Base-by-base conservation (phyloP, 129 eudicot genomes). In the Artemisia annua region DNA sequence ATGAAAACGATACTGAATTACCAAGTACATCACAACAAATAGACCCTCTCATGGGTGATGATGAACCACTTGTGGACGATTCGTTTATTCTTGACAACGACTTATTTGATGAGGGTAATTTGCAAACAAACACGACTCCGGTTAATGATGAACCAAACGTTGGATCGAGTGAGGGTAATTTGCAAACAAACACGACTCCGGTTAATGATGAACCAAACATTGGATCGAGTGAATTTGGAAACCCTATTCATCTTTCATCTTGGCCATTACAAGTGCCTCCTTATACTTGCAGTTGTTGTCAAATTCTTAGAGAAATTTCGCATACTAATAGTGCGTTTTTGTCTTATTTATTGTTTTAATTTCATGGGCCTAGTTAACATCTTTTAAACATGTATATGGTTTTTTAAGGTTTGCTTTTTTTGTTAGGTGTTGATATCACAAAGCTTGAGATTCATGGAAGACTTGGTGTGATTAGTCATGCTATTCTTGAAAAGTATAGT, bases 391-490 rank as follows among this genome's bases (percentile, higher is more conserved):
- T 17, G 12, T 15, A 9, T 13, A 18, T 52, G 11, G 17, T 28
- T 3, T 43, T 22, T 62, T 11, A 55, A 26, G 12, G 3, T 11
- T 52, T 24, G 7, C 18, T 8, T 30, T 44, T 39, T 28, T 50
- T 22, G 54, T 55, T 70, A 85, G 97, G 85, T 15, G 70, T 18
- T 2, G 82, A 75, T 1, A 71, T 78, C 28, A 71, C 78, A 15
- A 91, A 81, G 85, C 76, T 91, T 74, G 91, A 85, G 70, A 77
- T 91, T 78, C 95, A 91, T 80, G 97, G 97, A 66, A 78, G 80
- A 69, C 53, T 87, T 32, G 95, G 95, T 26, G 20, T 82, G 56
- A 80, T 91, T 54, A 78, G 67, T 51, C 92, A 88, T 44, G 96
- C 77, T 18, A 65, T 86, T 70, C 77, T 82, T 5, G 87, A 87